Conservation (phyloP, 1,284 basidiomycete genomes). For the Melampsora larici-populina region DNA sequence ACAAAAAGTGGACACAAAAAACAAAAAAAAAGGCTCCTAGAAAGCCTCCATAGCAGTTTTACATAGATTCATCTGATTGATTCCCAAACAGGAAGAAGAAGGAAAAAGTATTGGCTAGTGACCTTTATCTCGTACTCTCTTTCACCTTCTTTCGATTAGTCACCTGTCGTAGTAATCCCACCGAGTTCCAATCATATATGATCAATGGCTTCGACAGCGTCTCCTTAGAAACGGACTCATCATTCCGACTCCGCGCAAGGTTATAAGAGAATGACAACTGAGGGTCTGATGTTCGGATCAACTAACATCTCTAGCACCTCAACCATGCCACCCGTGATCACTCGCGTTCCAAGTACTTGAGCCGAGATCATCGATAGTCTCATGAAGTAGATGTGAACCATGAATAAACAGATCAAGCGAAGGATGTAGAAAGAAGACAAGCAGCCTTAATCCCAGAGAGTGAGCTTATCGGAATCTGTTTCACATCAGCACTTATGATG, state of each 20-base stretch:
- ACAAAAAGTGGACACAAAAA: too few species aligned
- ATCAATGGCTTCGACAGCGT: background rate
- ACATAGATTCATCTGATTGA: too few species aligned
- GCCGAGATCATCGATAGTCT: background rate
- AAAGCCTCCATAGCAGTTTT: too few species aligned
- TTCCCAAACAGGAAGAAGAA: too few species aligned
- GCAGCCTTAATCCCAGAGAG: background rate
- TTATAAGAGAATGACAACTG: background rate
- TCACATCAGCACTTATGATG: background rate
- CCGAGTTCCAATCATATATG: too few species aligned
- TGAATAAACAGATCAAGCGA: conserved; percentile 5
- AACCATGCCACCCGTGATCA: background rate
- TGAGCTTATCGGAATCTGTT: conserved; percentile 1
- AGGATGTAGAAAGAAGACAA: background rate
- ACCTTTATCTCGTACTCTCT: too few species aligned
- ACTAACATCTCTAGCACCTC: background rate
- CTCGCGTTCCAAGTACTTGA: background rate
- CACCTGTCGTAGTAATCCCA: too few species aligned
- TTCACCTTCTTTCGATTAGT: too few species aligned
- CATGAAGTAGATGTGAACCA: background rate
- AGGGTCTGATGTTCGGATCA: too few species aligned
- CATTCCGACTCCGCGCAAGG: conserved; percentile 2
- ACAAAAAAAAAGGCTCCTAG: too few species aligned
- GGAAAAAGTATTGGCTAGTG: too few species aligned
- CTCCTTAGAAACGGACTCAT: background rate